phyloP scores from a whole-genome alignment of 2,329 filamentous ascomycete species.

The Neonectria magnoliae region DNA sequence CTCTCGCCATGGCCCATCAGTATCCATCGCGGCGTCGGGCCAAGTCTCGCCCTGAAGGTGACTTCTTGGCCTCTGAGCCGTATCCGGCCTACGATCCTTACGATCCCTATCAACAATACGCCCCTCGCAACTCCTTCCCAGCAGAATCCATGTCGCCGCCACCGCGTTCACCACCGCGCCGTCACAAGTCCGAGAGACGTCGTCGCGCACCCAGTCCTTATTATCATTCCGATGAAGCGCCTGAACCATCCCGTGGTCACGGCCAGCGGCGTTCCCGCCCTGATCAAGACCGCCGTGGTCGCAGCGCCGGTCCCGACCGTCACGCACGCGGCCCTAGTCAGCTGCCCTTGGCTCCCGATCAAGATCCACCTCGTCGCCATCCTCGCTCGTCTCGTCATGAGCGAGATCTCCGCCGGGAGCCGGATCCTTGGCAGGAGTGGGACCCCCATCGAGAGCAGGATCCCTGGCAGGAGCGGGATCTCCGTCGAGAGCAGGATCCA shows the following conservation, averaged over 20 bases:
- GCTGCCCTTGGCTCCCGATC: constrained; percentile 29
- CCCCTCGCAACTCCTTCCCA: constrained; percentile 26
- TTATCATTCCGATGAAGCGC: constrained; percentile 30
- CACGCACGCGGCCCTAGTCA: constrained; percentile 28
- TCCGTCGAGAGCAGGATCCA: constrained; percentile 18
- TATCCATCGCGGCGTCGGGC: constrained; percentile 38
- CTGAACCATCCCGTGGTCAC: constrained; percentile 17
- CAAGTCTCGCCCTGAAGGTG: constrained; percentile 40
- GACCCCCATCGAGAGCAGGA: constrained; percentile 26
- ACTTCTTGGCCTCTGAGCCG: constrained; percentile 35
- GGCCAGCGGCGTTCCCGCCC: constrained; percentile 19
- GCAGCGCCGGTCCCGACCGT: constrained; percentile 33
- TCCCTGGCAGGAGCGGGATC: constrained; percentile 17
- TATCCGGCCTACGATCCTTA: constrained; percentile 28
- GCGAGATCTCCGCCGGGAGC: constrained; percentile 11
- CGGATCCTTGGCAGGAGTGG: constrained; percentile 2
- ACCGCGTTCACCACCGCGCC: constrained; percentile 31
- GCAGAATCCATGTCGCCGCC: constrained; percentile 3
- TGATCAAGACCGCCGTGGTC: constrained; percentile 36
- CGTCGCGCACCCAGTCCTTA: constrained; percentile 34
- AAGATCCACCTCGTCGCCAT: constrained; percentile 33
- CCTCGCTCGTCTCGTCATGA: constrained; percentile 31
- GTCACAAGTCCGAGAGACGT: constrained; percentile 36
- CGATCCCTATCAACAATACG: constrained; percentile 30
- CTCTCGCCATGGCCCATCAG: constrained; percentile 39